Base-by-base conservation (phyloP, 108 stramenopile species). In the Discostella stelligeroides region DNA sequence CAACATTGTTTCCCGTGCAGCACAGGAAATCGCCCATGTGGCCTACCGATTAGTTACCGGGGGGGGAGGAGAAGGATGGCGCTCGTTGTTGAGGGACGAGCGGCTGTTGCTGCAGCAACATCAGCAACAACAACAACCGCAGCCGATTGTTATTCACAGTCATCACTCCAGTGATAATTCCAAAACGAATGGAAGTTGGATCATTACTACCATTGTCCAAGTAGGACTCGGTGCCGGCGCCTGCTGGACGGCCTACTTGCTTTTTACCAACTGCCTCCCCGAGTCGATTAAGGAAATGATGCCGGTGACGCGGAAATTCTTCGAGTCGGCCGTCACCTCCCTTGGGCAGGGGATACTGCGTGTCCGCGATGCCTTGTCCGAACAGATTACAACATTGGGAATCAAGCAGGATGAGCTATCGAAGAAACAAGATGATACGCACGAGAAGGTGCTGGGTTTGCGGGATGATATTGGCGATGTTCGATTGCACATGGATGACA, bases 241-340 rank as follows among this genome's bases (percentile, higher is more conserved):
- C 4, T 85, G 85, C 59, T 92, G 92, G 92, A 75, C 66, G 2
- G 76, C 81, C 0, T 92, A 90, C 70, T 60, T 87, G 45, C 63
- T 88, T 10, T 58, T 85, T 3, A 60, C 72, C 5, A 85, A 88
- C 25, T 62, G 74, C 25, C 63, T 92, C 4, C 92, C 92, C 13
- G 92, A 90, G 18, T 54, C 60, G n/a, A 63, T 84, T 37, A 81
- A 83, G 63, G 86, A 85, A 54, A 64, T 88, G 60, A 70, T 92
- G 42, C 92, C 92, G n/a, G 92, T 92, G 48, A 88, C 89, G 3
- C 76, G 84, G 7, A 57, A 77, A 29, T 69, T 84, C 65, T 92
- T 90, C 63, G 81, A 88, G 21, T 56, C 73, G 60, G 89, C 92
- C 6, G 85, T 86, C 0, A 72, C 84, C n/a, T 80, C 74, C 17